These are phyloP conservation scores for Ilyonectria mors-panacis DNA, from an alignment of 2,329 filamentous ascomycete species.

Conservation along the genomic window DNA sequence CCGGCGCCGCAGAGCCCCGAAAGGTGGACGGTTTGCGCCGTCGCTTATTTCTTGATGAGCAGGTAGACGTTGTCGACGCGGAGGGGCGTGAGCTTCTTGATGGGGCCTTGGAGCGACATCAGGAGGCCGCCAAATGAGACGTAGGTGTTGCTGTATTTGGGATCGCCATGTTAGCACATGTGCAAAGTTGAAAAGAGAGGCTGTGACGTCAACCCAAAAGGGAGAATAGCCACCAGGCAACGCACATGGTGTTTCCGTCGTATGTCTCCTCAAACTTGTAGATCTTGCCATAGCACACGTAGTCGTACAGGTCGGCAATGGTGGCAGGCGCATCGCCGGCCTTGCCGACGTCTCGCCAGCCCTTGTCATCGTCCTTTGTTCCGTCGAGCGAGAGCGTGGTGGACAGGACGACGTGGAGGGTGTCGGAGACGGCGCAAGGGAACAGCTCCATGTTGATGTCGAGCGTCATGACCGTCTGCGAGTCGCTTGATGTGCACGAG, in stretches of 20 bases:
- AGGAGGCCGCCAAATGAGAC: slow-evolving; percentile 94
- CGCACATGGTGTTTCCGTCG: slow-evolving; percentile 86
- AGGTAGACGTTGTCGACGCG: slow-evolving; percentile 96
- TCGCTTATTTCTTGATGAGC: slow-evolving; percentile 85
- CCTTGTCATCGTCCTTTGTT: slow-evolving; percentile 79
- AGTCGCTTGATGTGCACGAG: slow-evolving; percentile 81
- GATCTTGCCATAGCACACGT: slow-evolving; percentile 90
- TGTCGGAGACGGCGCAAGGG: slow-evolving; percentile 81
- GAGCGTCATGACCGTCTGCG: slow-evolving; percentile 82
- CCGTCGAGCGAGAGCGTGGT: slow-evolving; percentile 91
- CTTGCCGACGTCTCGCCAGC: slow-evolving; percentile 84
- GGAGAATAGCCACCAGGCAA: background rate
- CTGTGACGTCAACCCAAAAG: background rate
- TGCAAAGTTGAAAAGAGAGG: background rate
- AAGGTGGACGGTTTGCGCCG: slow-evolving; percentile 29
- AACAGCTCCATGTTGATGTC: slow-evolving; percentile 97
- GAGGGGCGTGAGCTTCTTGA: slow-evolving; percentile 93
- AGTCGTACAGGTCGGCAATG: slow-evolving; percentile 86
- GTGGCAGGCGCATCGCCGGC: slow-evolving; percentile 68
- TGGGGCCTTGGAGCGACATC: slow-evolving; percentile 92
- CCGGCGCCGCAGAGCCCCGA: slow-evolving; percentile 25
- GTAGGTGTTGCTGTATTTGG: slow-evolving; percentile 82
- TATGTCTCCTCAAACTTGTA: slow-evolving; percentile 88
- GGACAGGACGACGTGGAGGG: slow-evolving; percentile 84
- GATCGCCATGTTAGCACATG: slow-evolving; percentile 30